Evolutionary conservation across 2,329 filamentous ascomycete genomes (phyloP).

Genomic region (Scytalidium sp.): DNA sequence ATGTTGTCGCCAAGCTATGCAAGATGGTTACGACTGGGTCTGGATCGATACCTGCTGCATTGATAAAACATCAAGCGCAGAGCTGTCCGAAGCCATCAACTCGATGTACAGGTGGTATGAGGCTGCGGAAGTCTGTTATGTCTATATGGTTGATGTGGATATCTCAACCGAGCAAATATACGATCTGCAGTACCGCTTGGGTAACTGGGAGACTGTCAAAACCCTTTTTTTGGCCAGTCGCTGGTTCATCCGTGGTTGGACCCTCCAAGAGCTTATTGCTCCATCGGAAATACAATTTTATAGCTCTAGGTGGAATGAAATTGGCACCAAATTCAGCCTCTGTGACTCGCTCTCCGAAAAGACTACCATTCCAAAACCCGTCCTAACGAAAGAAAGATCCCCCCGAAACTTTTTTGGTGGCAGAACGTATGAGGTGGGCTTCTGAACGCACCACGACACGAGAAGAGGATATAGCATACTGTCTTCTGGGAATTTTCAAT

Average conservation of each 20-base stretch:
- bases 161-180: too few species aligned
- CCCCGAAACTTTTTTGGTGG: too few species aligned
- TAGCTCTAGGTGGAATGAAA: not conserved
- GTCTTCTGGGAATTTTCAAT: conserved; percentile 39
- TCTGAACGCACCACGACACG: conserved; percentile 30
- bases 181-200: too few species aligned
- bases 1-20: conserved; percentile 2
- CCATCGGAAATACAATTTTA: conserved; percentile 2
- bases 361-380: too few species aligned
- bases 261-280: not conserved
- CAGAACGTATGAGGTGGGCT: conserved; percentile 40
- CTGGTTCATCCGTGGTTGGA: too few species aligned
- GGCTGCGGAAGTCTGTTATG: conserved; percentile 2
- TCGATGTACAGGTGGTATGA: too few species aligned
- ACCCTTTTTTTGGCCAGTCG: not conserved
- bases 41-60: conserved; percentile 12
- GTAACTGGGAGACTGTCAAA: too few species aligned
- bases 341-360: not conserved
- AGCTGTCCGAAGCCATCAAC: too few species aligned
- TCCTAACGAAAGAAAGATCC: too few species aligned
- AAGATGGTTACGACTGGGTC: not conserved
- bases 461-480: conserved; percentile 41
- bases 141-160: conserved; percentile 2
- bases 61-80: conserved; percentile 7
- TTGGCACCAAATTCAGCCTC: not conserved